Percentiles rank a stretch among this genome's conserved stretches.
phyloP scores from a whole-genome alignment of 345 rosid species.

The Linum tenue region DNA sequence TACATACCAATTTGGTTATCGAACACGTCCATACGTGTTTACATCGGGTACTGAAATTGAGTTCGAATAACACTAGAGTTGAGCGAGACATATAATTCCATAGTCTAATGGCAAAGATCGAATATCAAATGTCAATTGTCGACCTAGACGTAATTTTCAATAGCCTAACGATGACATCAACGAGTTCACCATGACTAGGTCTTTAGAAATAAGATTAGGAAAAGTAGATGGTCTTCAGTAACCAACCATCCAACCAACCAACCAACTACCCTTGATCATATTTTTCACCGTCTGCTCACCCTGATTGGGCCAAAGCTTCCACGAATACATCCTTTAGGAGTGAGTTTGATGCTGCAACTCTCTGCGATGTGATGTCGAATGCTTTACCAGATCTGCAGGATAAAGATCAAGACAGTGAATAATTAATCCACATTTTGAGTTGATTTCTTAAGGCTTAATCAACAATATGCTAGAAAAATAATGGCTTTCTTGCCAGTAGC shows the following conservation, averaged over 20 bases:
- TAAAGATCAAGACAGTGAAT: background rate
- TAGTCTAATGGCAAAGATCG: no score
- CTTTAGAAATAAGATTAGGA: background rate
- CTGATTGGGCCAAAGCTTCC: constrained; percentile 44
- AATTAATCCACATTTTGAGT: background rate
- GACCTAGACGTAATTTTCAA: no score
- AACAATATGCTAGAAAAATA: background rate
- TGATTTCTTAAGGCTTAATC: background rate
- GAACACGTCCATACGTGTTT: no score
- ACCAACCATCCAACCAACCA: background rate
- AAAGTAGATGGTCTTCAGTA: background rate
- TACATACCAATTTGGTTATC: no score
- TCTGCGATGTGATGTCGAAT: constrained; percentile 64
- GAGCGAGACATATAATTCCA: no score
- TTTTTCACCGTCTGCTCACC: constrained; percentile 16
- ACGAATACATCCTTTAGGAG: constrained; percentile 61
- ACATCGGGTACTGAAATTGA: no score
- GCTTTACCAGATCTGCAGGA: constrained; percentile 71
- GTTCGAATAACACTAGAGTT: no score
- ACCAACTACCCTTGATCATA: background rate
- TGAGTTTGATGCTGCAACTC: constrained; percentile 85
- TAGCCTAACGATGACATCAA: background rate
- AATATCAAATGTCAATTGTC: no score
- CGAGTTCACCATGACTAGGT: background rate
- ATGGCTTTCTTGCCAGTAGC: background rate